A percentile compares a stretch with the other conserved stretches of the same genome.
Conservation (phyloP, 768 basidiomycete species). For the Hydnomerulius pinastri region DNA sequence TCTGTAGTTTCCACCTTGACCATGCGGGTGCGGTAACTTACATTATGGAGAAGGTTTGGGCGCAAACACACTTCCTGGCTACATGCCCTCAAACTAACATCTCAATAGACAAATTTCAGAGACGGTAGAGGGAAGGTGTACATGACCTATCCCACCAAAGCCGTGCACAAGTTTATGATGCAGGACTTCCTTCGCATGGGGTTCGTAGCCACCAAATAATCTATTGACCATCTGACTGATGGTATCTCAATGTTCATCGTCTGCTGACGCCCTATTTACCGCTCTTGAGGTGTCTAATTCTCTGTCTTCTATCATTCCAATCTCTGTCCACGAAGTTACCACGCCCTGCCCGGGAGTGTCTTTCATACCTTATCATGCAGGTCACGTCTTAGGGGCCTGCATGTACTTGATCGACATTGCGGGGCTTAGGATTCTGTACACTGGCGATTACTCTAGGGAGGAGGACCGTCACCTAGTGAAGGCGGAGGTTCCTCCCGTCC, state of each 20-base stretch:
- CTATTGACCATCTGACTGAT: conserved; percentile 1
- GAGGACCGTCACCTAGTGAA: conserved; percentile 96
- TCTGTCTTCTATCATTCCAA: conserved; percentile 77
- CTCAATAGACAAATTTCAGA: conserved; percentile 86
- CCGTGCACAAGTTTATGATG: conserved; percentile 97
- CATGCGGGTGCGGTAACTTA: conserved; percentile 96
- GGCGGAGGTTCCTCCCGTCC: conserved; percentile 86
- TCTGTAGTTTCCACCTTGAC: conserved; percentile 86
- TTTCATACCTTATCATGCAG: conserved; percentile 96
- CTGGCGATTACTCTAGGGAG: conserved; percentile 96
- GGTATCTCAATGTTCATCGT: conserved; percentile 46
- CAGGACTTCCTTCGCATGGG: conserved; percentile 93
- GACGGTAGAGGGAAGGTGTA: conserved; percentile 97
- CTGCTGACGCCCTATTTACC: conserved; percentile 74
- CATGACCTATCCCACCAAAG: conserved; percentile 99
- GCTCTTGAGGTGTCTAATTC: conserved; percentile 79
- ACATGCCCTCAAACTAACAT: neutral
- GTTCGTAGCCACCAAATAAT: conserved; percentile 42
- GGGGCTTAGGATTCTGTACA: conserved; percentile 91
- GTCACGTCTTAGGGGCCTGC: conserved; percentile 95
- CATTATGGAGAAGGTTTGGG: conserved; percentile 87
- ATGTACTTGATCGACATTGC: conserved; percentile 98
- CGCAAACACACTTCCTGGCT: neutral
- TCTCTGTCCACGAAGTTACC: conserved; percentile 89
- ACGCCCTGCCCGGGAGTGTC: conserved; percentile 87